Conservation (phyloP, 306 rosid species). For the Quercus engelmannii region DNA sequence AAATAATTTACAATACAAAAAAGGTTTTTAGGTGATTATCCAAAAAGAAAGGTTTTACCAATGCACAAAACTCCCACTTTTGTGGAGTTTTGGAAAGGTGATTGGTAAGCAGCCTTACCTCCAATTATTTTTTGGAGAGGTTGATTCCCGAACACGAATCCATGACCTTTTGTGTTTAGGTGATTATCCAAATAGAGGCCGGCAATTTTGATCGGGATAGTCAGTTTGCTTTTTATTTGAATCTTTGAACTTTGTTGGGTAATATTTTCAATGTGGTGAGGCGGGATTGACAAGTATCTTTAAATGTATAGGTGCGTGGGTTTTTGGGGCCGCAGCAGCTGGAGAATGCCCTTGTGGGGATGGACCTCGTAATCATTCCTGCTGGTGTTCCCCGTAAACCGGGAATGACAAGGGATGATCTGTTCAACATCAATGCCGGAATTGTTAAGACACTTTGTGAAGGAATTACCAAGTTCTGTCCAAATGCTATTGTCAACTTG, state of each 20-base stretch:
- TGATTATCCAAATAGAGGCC: not conserved
- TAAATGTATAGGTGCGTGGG: constrained; percentile 67
- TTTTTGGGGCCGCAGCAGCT: constrained; percentile 85
- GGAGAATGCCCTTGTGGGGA: constrained; percentile 79
- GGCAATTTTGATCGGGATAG: not conserved
- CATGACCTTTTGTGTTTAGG: not conserved
- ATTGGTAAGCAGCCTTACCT: too few species aligned
- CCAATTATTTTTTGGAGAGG: too few species aligned
- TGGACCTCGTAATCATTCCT: constrained; percentile 86
- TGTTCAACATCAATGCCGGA: constrained; percentile 90
- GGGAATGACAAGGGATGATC: constrained; percentile 97
- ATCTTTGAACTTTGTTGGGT: not conserved
- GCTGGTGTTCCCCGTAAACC: constrained; percentile 97
- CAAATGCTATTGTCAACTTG: constrained; percentile 86
- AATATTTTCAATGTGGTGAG: not conserved
- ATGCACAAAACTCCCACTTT: too few species aligned
- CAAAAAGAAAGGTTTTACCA: not conserved
- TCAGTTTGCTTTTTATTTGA: not conserved
- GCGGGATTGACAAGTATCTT: not conserved
- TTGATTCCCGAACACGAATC: too few species aligned
- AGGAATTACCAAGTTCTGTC: constrained; percentile 79
- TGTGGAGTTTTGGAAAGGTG: too few species aligned
- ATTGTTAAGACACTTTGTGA: constrained; percentile 84
- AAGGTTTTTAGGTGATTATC: not conserved
- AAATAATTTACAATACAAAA: not conserved